Conservation (phyloP, 192 early-diverging fungal species). For the Coemansia sp. region DNA sequence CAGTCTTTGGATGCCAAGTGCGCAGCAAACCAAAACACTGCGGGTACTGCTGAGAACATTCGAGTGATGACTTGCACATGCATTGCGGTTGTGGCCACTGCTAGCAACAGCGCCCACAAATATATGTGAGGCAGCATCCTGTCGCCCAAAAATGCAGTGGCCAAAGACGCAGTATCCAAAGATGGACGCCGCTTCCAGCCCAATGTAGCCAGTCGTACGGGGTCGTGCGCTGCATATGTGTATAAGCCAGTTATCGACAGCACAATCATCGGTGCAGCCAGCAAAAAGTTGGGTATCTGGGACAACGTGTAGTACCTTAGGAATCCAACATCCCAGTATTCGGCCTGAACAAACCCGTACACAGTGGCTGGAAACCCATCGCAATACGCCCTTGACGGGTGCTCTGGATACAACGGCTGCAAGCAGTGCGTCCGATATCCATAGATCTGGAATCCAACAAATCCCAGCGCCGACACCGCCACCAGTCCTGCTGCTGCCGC, state of each 20-base stretch:
- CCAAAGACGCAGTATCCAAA: too few species aligned
- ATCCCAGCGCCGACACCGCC: slow-evolving; percentile 55
- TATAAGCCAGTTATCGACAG: slow-evolving; percentile 58
- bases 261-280: slow-evolving; percentile 75
- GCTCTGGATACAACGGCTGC: background rate
- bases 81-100: slow-evolving; percentile 68
- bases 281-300: slow-evolving; percentile 89
- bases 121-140: slow-evolving; percentile 63
- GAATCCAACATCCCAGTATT: slow-evolving; percentile 91
- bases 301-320: slow-evolving; percentile 75
- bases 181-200: too few species aligned
- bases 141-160: slow-evolving; percentile 15
- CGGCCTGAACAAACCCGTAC: slow-evolving; percentile 81
- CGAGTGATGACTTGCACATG: slow-evolving; percentile 90
- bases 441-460: slow-evolving; percentile 63
- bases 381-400: slow-evolving; percentile 67
- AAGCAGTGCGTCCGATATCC: slow-evolving; percentile 66
- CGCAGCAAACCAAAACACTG: slow-evolving; percentile 78
- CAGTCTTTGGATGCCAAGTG: slow-evolving; percentile 36
- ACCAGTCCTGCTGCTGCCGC: slow-evolving; percentile 38
- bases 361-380: slow-evolving; percentile 56
- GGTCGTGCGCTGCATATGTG: slow-evolving; percentile 58
- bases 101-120: slow-evolving; percentile 65
- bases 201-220: slow-evolving; percentile 14
- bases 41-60: slow-evolving; percentile 78